Percentiles rank a stretch among this genome's conserved stretches.
Conservation (phyloP, 768 basidiomycete genomes). For the Hygrophorus pudorinus region DNA sequence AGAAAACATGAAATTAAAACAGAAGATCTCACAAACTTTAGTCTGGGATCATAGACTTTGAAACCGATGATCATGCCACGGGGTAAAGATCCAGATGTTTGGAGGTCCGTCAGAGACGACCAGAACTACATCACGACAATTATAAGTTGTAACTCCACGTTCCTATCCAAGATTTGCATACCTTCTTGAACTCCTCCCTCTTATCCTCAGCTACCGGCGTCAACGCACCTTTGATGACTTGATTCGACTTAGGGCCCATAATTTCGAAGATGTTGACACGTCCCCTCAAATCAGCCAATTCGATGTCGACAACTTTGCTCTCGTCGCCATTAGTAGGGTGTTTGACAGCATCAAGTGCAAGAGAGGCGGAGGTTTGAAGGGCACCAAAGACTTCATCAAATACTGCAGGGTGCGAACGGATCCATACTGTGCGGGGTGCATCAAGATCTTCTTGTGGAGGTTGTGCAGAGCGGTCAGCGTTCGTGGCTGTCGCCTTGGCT, state of each 20-base stretch:
- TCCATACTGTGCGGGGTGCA: constrained; percentile 48
- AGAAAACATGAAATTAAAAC: background rate
- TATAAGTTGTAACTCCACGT: background rate
- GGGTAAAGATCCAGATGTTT: constrained; percentile 57
- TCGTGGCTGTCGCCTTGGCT: constrained; percentile 23
- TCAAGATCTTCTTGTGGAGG: constrained; percentile 7
- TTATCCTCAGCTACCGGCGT: constrained; percentile 38
- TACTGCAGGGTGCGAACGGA: constrained; percentile 70
- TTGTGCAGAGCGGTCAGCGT: constrained; percentile 3
- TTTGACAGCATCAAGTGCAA: constrained; percentile 30
- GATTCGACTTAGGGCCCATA: constrained; percentile 76
- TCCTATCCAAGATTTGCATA: constrained; percentile 17
- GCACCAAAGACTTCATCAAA: constrained; percentile 46
- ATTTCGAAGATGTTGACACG: constrained; percentile 80
- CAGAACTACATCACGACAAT: constrained; percentile 45
- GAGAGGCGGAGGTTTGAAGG: constrained; percentile 42
- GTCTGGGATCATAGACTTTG: constrained; percentile 75
- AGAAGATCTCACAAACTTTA: constrained; percentile 47
- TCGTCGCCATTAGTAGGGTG: constrained; percentile 12
- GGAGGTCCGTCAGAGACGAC: constrained; percentile 47
- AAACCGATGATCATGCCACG: constrained; percentile 72
- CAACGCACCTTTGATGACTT: constrained; percentile 59
- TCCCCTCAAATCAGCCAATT: constrained; percentile 63
- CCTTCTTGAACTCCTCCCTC: constrained; percentile 51
- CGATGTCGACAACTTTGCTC: constrained; percentile 31